These are phyloP conservation scores for Exophiala sp. DNA, from an alignment of 2,329 filamentous ascomycete species.

Conservation along the genomic window DNA sequence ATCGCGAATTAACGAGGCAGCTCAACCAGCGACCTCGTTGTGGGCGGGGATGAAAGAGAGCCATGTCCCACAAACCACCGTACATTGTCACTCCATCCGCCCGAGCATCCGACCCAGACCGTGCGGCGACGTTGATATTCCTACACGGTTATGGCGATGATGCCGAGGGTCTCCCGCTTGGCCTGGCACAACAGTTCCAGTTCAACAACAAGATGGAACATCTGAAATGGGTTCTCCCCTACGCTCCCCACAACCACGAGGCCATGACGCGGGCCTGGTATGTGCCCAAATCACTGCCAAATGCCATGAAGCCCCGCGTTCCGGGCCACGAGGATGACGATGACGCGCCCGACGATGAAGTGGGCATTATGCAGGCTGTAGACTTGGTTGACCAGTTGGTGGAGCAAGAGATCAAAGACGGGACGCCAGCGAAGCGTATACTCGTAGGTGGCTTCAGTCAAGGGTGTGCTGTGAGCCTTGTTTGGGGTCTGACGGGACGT, in stretches of 20 bases:
- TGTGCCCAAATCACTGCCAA: slow-evolving; percentile 43
- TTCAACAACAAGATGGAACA: slow-evolving; percentile 44
- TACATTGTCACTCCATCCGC: slow-evolving; percentile 22
- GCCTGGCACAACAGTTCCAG: slow-evolving; percentile 46
- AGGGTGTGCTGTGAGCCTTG: slow-evolving; percentile 43
- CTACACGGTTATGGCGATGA: slow-evolving; percentile 46
- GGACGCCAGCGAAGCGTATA: slow-evolving; percentile 40
- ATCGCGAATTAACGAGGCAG: too few relatives aligned
- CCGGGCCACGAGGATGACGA: slow-evolving; percentile 39
- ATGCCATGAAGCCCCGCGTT: slow-evolving; percentile 37
- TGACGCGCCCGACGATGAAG: slow-evolving; percentile 42
- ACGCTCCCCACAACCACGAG: slow-evolving; percentile 44
- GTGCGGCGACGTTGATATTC: slow-evolving; percentile 27
- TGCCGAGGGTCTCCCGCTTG: slow-evolving; percentile 41
- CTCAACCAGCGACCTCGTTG: too few relatives aligned
- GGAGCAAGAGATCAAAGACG: slow-evolving; percentile 38
- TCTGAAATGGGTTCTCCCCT: slow-evolving; percentile 48
- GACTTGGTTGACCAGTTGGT: slow-evolving; percentile 41
- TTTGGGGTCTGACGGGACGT: slow-evolving; percentile 40
- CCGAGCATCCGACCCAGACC: slow-evolving; percentile 16
- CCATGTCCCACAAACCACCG: slow-evolving; percentile 22
- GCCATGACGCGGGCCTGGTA: slow-evolving; percentile 38
- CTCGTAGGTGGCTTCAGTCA: slow-evolving; percentile 47
- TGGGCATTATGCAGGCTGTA: slow-evolving; percentile 38
- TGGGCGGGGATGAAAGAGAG: neutral